Base-by-base conservation (phyloP, 352 stramenopile genomes). In the Phytophthora rubi region DNA sequence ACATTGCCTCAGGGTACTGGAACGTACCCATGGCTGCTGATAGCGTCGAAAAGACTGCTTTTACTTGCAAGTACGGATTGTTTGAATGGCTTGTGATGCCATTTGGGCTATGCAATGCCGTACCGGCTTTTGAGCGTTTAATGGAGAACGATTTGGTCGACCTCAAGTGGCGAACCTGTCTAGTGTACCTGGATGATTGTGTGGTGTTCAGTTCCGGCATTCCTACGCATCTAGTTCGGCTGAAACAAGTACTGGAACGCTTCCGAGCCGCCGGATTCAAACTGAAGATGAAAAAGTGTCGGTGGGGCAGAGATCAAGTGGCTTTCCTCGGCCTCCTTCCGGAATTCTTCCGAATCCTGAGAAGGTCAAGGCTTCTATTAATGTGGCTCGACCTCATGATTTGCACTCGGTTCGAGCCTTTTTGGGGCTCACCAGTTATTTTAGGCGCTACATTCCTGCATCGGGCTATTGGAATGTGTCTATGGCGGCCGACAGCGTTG, bases 211-310 rank as follows among this genome's bases (percentile, higher is more conserved):
- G 58, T 2, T 37, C 47, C n/a, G 58, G 52, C 16, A 42, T 56
- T 30, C 32, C 58, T 3, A 62, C 58, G 1, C 58, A 65, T 9
- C 6, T 65, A 21, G 9, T 57, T 0, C 47, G 58, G 0, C 5
- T 65, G 0, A n/a, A 15, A 8, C 47, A 57, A n/a, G 30, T 65
- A 0, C 16, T 65, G 10, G 26, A 37, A 9, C 58, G 10, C 28
- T 65, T 65, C 9, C n/a, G 18, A 10, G 6, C 21, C 0, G 58
- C 45, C 0, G 47, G 44, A 0, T 53, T 57, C 13, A 65, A 65
- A 6, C 9, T 65, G 3, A 51, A 65, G 9, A 57, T 65, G 30
- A 65, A 65, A n/a, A 65, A 6, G n/a, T n/a, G n/a, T n/a, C n/a
- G n/a, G n/a, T n/a, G n/a, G n/a, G n/a, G n/a, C n/a, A n/a, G n/a